Conservation (phyloP, 345 rosid genomes). For the Acer saccharum region DNA sequence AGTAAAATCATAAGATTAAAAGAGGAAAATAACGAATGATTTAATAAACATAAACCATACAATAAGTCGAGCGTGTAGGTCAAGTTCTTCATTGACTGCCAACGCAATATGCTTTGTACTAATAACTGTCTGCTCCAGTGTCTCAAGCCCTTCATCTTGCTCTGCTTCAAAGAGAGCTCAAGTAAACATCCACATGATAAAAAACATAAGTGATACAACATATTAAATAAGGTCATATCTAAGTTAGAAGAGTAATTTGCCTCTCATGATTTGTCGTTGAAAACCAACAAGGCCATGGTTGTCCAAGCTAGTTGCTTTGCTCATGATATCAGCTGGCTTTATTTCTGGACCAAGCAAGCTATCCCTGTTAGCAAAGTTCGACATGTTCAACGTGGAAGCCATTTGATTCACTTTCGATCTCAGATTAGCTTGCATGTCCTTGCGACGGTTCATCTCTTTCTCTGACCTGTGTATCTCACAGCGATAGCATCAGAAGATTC, state of each 20-base stretch:
- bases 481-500: neutral
- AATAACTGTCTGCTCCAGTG: constrained; percentile 80
- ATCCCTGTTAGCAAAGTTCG: constrained; percentile 76
- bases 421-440: constrained; percentile 77
- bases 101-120: constrained; percentile 92
- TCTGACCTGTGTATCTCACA: constrained; percentile 59
- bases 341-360: constrained; percentile 82
- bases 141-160: constrained; percentile 98
- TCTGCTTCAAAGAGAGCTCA: constrained; percentile 49
- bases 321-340: constrained; percentile 60
- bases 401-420: constrained; percentile 78
- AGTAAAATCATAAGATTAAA: constrained; percentile 2
- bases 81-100: constrained; percentile 90
- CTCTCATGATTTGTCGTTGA: constrained; percentile 91
- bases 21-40: neutral
- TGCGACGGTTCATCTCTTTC: constrained; percentile 95
- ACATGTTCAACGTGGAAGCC: constrained; percentile 85
- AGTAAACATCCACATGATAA: constrained; percentile 1
- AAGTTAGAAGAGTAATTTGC: constrained; percentile 38
- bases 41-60: constrained; percentile 40
- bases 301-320: constrained; percentile 67
- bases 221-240: neutral
- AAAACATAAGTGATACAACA: neutral
- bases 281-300: constrained; percentile 85
- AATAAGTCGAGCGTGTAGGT: constrained; percentile 81